phyloP scores from a whole-genome alignment of 2,329 filamentous ascomycete genomes.

The Achaetomium macrosporum region DNA sequence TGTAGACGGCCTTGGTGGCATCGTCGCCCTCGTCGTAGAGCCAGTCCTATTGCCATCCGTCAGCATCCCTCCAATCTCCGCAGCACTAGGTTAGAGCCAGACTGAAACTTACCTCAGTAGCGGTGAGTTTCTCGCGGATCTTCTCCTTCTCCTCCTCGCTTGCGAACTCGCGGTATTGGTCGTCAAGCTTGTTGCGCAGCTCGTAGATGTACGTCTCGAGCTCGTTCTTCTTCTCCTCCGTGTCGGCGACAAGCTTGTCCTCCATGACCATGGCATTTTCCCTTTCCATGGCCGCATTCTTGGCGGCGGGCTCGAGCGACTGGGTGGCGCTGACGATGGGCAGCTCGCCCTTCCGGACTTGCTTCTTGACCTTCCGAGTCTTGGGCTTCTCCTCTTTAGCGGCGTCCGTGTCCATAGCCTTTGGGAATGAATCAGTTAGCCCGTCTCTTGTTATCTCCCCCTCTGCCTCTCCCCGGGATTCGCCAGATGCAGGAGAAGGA shows the following conservation, averaged over 20 bases:
- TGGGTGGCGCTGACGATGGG: slow-evolving; percentile 79
- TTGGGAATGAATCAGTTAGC: slow-evolving; percentile 23
- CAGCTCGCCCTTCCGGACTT: slow-evolving; percentile 94
- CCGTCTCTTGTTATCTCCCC: slow-evolving; percentile 7
- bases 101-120: slow-evolving; percentile 69
- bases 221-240: slow-evolving; percentile 99
- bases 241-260: slow-evolving; percentile 97
- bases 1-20: slow-evolving; percentile 85
- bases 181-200: slow-evolving; percentile 89
- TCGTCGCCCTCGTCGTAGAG: slow-evolving; percentile 97
- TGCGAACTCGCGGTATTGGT: slow-evolving; percentile 81
- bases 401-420: slow-evolving; percentile 83
- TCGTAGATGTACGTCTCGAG: slow-evolving; percentile 98
- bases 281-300: slow-evolving; percentile 67
- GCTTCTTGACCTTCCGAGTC: slow-evolving; percentile 98
- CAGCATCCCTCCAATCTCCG: slow-evolving; percentile 16
- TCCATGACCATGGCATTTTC: slow-evolving; percentile 92
- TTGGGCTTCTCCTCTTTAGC: slow-evolving; percentile 61
- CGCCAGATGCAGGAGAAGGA: slow-evolving; percentile 11
- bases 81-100: background rate
- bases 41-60: slow-evolving; percentile 68
- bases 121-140: slow-evolving; percentile 75
- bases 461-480: slow-evolving; percentile 6
- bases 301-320: slow-evolving; percentile 64
- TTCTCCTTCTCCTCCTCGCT: slow-evolving; percentile 89